Base-by-base conservation (phyloP, 352 stramenopile species). In the Pythium graminicola region DNA sequence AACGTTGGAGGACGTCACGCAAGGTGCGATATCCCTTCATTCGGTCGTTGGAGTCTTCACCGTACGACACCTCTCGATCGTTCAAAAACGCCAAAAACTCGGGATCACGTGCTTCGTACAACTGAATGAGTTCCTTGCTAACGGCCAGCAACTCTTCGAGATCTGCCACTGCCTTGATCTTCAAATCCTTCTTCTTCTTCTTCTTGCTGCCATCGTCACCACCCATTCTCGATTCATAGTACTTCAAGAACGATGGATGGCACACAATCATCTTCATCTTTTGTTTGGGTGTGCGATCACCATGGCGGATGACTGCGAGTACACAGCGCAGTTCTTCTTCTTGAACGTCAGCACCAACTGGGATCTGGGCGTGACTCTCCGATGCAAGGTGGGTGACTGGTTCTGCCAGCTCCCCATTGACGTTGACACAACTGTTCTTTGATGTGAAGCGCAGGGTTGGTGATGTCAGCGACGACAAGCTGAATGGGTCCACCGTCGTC, bases 241-340 rank as follows among this genome's bases (percentile, higher is more conserved):
- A 92, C 39, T 84, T 52, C 5, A 98, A 58, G 41, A 98, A 95
- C n/a, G 73, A 76, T 22, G 88, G 84, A 55, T 95, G 86, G 44
- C 78, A 89, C 26, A 97, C 82, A 40, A 92, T 81, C 80, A 98
- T 97, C 70, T 98, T 98, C 81, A 98, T 94, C 69, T 99, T 99
- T 70, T 99, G 97, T 79, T 99, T 99, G 4, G 97, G 97, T 8
- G 97, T 99, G 45, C 97, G 81, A 71, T 99, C 97, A 4, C 97
- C 97, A 57, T 99, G 97, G 40, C 97, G 85, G 40, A 99, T 96
- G n/a, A 99, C 91, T 4, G 96, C 96, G 46, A 99, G 91, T 40
- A 99, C 97, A 57, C 96, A 99, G 19, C 97, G 89, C 41, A 99
- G 73, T 67, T 99, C 97, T 70, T 99, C 95, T 65, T 98, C 78